Evolutionary conservation across 2,329 filamentous ascomycete genomes (phyloP).

Genomic region (Chaetomium strumarium): DNA sequence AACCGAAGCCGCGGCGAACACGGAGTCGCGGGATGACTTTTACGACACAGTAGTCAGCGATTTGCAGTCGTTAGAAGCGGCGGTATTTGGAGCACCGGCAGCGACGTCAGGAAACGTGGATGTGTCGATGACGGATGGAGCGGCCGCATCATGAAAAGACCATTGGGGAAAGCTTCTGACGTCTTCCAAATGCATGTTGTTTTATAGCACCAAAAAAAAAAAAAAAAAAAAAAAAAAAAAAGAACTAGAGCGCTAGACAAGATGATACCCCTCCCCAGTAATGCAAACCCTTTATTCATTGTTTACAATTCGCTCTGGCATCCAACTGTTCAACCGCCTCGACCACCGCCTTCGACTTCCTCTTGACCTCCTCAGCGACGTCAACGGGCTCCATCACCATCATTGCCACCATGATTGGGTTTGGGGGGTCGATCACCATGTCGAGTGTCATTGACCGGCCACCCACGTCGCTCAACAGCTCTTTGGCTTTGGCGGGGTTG

Average conservation of each 20-base stretch:
- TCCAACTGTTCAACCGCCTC: conserved; percentile 16
- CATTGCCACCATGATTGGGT: conserved; percentile 28
- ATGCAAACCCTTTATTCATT: not conserved
- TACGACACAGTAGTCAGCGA: conserved; percentile 43
- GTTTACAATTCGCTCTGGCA: not conserved
- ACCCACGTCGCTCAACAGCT: conserved; percentile 25
- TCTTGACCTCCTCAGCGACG: conserved; percentile 27
- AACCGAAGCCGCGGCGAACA: conserved; percentile 28
- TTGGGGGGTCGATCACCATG: conserved; percentile 26
- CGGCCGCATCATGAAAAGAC: not conserved
- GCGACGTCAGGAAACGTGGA: conserved; percentile 14
- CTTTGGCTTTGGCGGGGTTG: conserved; percentile 22
- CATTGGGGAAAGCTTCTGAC: too few species aligned
- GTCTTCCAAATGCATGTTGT: not conserved
- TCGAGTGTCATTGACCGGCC: conserved; percentile 30
- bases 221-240: not conserved
- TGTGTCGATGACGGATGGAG: conserved; percentile 17
- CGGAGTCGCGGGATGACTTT: conserved; percentile 36
- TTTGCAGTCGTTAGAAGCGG: conserved; percentile 8
- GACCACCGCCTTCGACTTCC: conserved; percentile 26
- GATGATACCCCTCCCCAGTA: conserved; percentile 7
- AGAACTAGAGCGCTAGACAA: not conserved
- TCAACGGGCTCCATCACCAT: conserved; percentile 30
- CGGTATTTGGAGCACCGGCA: conserved; percentile 12
- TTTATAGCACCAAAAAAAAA: not conserved